These are phyloP conservation scores for Toxoplasma gondii DNA, from an alignment of 169 alveolate genomes.

Conservation along the genomic window DNA sequence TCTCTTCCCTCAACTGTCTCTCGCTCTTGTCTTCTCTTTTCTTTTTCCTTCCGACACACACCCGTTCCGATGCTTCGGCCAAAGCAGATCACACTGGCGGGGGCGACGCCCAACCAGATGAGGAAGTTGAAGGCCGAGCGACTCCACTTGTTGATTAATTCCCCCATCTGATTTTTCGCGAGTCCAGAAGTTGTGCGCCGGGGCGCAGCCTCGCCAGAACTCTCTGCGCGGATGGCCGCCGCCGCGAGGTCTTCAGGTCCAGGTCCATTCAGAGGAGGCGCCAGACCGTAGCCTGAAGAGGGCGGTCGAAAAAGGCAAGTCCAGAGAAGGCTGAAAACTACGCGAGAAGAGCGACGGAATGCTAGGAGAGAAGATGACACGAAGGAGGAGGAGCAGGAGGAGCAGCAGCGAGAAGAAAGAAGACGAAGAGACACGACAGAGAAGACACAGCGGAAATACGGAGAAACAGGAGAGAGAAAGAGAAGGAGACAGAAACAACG, in stretches of 20 bases:
- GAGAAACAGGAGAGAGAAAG: background rate
- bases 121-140: slow-evolving; percentile 83
- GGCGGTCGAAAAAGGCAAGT: background rate
- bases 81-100: slow-evolving; percentile 77
- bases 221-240: background rate
- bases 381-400: background rate
- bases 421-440: background rate
- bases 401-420: background rate
- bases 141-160: slow-evolving; percentile 79
- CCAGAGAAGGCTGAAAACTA: background rate
- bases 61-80: slow-evolving; percentile 89
- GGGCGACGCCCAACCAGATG: slow-evolving; percentile 77
- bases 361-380: background rate
- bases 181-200: slow-evolving; percentile 36
- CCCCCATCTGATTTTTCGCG: slow-evolving; percentile 71
- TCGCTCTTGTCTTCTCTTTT: background rate
- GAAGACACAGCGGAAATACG: background rate
- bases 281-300: slow-evolving; percentile 9
- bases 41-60: background rate
- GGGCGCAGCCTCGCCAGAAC: background rate
- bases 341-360: background rate
- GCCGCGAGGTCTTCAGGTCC: slow-evolving; percentile 8
- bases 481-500: background rate
- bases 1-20: background rate
- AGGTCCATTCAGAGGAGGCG: slow-evolving; percentile 31